Evolutionary conservation across 805 yeast species (phyloP), one percentile per base, ranked within the genome.

Genomic region (Candida verbasci): DNA sequence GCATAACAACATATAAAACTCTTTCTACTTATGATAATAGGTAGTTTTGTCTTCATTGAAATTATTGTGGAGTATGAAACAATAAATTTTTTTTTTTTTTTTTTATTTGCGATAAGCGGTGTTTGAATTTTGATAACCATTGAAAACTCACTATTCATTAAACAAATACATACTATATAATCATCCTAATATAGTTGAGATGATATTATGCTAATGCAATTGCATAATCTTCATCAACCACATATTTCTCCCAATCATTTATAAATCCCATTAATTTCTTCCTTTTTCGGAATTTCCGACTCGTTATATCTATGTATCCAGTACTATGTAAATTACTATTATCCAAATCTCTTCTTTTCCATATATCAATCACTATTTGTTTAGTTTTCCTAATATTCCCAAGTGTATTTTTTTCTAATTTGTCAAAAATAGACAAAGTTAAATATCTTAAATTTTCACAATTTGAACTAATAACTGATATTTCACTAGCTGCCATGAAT

Each of bases 201-300:
- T n/a, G n/a, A n/a, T n/a, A n/a, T 45, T 29, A 53, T 1, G 55
- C 56, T 25, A 57, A 42, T 8, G 60, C 49, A 15, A 57, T 43
- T 5, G 42, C 46, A 34, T 46, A 52, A 14, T 48, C 44, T 38
- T 52, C 46, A 29, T 59, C 53, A 12, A 49, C 58, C 1, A 58
- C 62, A 41, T 40, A 58, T 6, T 17, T 42, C 21, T 59, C 64
- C 65, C 65, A 59, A 34, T 59, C 65, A 38, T 59, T 59, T 8
- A 16, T 34, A 29, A 35, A 40, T 23, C 43, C 43, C 43, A 40
- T 37, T 20, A 45, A 42, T 7, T 53, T 54, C 30, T 47, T 38
- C 17, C 39, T 28, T 11, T 31, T 24, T 9, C 21, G 18, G 11
- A 18, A 18, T 15, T 22, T 26, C 9, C 36, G 32, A 26, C 29